phyloP scores from a whole-genome alignment of 768 basidiomycete genomes.

The Aureoboletus auriporus region DNA sequence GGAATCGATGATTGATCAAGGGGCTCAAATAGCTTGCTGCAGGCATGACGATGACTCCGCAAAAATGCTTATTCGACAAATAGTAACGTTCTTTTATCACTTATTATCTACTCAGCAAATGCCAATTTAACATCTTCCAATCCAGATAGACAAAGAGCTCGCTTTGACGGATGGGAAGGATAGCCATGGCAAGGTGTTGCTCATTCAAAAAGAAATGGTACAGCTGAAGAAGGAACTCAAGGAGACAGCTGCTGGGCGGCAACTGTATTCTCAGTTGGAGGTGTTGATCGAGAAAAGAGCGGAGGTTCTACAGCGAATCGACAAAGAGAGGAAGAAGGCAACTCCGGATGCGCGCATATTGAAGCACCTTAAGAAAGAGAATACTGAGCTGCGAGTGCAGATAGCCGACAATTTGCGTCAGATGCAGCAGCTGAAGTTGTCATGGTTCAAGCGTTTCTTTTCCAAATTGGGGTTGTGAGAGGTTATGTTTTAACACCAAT shows the following conservation, averaged over 20 bases:
- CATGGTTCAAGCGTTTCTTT: no score
- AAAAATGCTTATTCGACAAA: slow-evolving; percentile 5
- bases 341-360: neutral
- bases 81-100: neutral
- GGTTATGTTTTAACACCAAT: no score
- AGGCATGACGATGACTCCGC: slow-evolving; percentile 6
- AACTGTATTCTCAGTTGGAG: slow-evolving; percentile 8
- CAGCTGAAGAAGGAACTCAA: slow-evolving; percentile 4
- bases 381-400: neutral
- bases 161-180: no score
- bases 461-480: no score
- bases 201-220: neutral
- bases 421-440: slow-evolving; percentile 9
- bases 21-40: slow-evolving; percentile 8
- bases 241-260: slow-evolving; percentile 8
- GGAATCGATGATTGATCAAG: slow-evolving; percentile 5
- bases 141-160: neutral
- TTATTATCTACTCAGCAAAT: no score
- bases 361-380: slow-evolving; percentile 8
- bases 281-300: slow-evolving; percentile 6
- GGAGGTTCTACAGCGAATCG: slow-evolving; percentile 3
- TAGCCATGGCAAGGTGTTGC: neutral
- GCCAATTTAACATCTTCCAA: no score
- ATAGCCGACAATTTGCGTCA: slow-evolving; percentile 7
- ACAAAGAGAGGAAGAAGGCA: slow-evolving; percentile 3